These are phyloP conservation scores for Manihot esculenta DNA, from an alignment of 441 rosid genomes.

Conservation along the genomic window DNA sequence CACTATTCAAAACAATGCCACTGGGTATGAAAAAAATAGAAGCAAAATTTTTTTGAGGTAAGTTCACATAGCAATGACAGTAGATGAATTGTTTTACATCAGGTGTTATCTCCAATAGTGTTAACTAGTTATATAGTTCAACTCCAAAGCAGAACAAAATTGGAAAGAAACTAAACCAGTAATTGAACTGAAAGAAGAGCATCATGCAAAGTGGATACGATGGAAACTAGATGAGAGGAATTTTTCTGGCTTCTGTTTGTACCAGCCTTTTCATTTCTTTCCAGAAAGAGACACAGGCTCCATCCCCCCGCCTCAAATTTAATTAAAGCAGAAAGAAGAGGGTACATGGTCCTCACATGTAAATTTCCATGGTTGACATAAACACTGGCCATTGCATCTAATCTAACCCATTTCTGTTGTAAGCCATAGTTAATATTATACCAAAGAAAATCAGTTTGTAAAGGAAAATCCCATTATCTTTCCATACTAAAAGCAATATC, in stretches of 20 bases:
- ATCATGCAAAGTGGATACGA: constrained; percentile 1
- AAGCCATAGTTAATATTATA: not conserved
- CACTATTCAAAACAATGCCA: not conserved
- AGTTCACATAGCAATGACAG: not conserved
- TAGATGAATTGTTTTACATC: not conserved
- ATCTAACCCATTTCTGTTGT: not conserved
- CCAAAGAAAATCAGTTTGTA: not conserved
- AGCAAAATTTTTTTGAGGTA: not conserved
- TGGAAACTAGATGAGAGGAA: not conserved
- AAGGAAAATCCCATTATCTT: not conserved
- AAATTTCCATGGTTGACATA: not conserved
- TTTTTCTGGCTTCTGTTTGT: not conserved
- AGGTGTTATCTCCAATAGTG: not conserved
- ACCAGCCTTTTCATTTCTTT: not conserved
- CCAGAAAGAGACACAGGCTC: not conserved
- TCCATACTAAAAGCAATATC: not conserved
- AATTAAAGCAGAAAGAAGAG: not conserved
- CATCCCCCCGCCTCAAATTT: not conserved
- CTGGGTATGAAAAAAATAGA: not conserved
- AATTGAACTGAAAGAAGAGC: not conserved
- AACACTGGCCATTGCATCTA: not conserved
- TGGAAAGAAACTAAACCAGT: not conserved
- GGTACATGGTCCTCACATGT: not conserved
- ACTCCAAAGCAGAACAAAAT: not conserved
- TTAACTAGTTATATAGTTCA: not conserved